Base-by-base conservation (phyloP, 148 eudicot genomes). In the Bassia scoparia region DNA sequence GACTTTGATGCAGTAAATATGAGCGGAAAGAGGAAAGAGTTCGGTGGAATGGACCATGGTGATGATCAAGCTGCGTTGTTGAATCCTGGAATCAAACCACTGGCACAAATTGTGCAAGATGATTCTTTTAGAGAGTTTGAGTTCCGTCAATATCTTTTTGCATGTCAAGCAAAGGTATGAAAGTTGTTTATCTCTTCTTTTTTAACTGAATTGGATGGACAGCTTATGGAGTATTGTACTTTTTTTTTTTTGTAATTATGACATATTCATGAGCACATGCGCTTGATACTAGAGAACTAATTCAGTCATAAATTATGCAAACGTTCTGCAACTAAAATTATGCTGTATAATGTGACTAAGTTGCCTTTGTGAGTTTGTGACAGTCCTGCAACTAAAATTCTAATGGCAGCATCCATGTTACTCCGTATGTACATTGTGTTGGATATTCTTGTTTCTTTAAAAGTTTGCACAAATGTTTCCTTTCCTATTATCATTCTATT, bases 61-160 rank as follows among this genome's bases (percentile, higher is more conserved):
- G 98, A 94, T 84, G 98, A 91, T 89, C 96, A 88, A 78, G 90
- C 98, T 76, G 84, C 91, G 23, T 79, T 94, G 74, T 80, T 94
- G 65, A 82, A 84, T 55, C 86, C 93, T 68, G 93, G 81, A 69
- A 91, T 61, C 69, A 91, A 91, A 78, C 81, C 88, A 59, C 77
- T 94, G 75, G 82, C 88, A 54, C 89, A 89, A 77, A 89, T 94
- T 73, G 91, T 89, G 83, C 97, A 91, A 80, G 93, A 91, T 77
- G 98, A 94, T 79, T 94, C 97, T 34, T 91, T 94, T 80, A 82
- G 98, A 79, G 97, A 91, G 83, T 94, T 94, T 78, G 98, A 94
- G 82, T 94, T 94, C 86, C 82, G 92, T 72, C 98, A 94, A 75
- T 94, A 94, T 84, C 86, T 94, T 21, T 94, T 94, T 89, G 97